Conservation (phyloP, 2,329 filamentous ascomycete genomes). For the Aspergillus caelatus region DNA sequence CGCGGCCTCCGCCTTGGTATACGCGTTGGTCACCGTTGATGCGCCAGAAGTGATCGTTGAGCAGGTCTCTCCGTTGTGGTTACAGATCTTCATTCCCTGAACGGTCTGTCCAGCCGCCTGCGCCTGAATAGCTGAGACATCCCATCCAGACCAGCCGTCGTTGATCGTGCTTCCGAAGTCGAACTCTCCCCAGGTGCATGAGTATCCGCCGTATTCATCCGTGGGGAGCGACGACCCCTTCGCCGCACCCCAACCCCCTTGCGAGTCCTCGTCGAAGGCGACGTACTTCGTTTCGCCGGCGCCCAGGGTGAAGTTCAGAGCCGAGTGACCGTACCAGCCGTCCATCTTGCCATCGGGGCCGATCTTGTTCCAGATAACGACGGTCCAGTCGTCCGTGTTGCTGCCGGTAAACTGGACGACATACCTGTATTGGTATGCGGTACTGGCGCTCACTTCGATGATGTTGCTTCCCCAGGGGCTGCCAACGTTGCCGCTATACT, state of each 20-base stretch:
- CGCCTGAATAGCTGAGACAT: slow-evolving; percentile 43
- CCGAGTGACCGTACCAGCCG: slow-evolving; percentile 41
- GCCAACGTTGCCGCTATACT: slow-evolving; percentile 41
- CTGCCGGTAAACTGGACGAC: slow-evolving; percentile 36
- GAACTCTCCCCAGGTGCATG: slow-evolving; percentile 44
- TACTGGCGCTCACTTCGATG: slow-evolving; percentile 34
- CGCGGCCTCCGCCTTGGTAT: slow-evolving; percentile 26
- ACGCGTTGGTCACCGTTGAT: slow-evolving; percentile 30
- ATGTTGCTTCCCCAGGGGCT: slow-evolving; percentile 46
- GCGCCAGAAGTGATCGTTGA: slow-evolving; percentile 32
- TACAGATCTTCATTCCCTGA: slow-evolving; percentile 43
- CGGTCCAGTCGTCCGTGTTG: slow-evolving; percentile 35
- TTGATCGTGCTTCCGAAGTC: slow-evolving; percentile 39
- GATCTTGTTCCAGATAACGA: slow-evolving; percentile 45
- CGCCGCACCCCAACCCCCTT: slow-evolving; percentile 41
- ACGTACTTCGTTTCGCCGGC: slow-evolving; percentile 38
- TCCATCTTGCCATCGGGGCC: slow-evolving; percentile 37
- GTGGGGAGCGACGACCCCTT: slow-evolving; percentile 29
- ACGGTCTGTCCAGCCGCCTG: slow-evolving; percentile 32
- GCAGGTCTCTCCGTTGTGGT: slow-evolving; percentile 25
- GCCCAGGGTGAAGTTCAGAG: slow-evolving; percentile 34
- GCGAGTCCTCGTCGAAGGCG: slow-evolving; percentile 42
- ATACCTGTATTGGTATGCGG: slow-evolving; percentile 40
- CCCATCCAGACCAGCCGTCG: slow-evolving; percentile 41
- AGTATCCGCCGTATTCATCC: slow-evolving; percentile 35